phyloP scores from a whole-genome alignment of 2,329 filamentous ascomycete genomes.

The Penicillium oxalicum region DNA sequence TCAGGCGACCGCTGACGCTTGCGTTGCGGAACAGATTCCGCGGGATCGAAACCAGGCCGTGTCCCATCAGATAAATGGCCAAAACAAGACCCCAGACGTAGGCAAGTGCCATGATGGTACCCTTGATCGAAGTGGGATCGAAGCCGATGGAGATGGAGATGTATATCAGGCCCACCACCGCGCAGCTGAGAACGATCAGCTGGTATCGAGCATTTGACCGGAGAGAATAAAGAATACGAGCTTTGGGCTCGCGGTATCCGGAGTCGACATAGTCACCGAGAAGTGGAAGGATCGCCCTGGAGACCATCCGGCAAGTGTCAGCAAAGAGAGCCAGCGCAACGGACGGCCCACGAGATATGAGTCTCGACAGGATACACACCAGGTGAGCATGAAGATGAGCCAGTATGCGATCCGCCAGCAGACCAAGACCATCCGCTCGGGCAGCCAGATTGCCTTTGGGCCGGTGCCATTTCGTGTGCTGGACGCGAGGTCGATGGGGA shows the following conservation, averaged over 20 bases:
- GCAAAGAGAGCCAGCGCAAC: neutral
- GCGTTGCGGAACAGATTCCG: conserved; percentile 73
- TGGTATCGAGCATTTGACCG: conserved; percentile 86
- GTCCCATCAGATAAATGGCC: conserved; percentile 96
- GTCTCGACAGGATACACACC: conserved; percentile 50
- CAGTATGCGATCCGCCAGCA: conserved; percentile 95
- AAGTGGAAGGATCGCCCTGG: conserved; percentile 80
- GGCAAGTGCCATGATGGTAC: conserved; percentile 81
- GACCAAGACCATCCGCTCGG: conserved; percentile 69
- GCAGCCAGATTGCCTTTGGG: conserved; percentile 79
- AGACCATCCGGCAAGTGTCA: conserved; percentile 6
- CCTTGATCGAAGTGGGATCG: conserved; percentile 67
- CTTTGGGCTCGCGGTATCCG: conserved; percentile 80
- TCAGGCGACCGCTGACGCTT: conserved; percentile 66
- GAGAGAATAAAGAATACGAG: conserved; percentile 75
- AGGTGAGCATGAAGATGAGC: conserved; percentile 91
- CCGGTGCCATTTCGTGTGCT: conserved; percentile 68
- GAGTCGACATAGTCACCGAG: conserved; percentile 93
- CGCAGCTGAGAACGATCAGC: conserved; percentile 66
- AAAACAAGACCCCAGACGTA: conserved; percentile 90
- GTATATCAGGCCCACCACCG: conserved; percentile 69
- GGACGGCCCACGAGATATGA: neutral
- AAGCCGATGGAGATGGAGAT: conserved; percentile 74
- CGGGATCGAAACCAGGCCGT: conserved; percentile 88
- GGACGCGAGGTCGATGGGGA: conserved; percentile 92